Evolutionary conservation across 2,329 filamentous ascomycete genomes (phyloP).

Genomic region (Zymoseptoria pseudotritici): DNA sequence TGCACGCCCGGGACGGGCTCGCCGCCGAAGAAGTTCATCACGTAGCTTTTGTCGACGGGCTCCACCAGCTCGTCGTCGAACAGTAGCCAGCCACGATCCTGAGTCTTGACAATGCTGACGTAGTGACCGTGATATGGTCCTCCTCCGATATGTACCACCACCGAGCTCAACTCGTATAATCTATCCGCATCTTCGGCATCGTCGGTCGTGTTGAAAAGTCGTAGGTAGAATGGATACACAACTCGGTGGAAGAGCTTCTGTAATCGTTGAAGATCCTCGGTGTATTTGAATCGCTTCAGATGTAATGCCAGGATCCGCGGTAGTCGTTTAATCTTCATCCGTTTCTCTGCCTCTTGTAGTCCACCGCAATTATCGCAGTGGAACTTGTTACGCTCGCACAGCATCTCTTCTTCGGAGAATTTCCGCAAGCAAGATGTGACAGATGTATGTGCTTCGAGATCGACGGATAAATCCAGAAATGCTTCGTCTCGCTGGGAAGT

Average conservation of each 20-base stretch:
- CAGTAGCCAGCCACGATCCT: conserved; percentile 88
- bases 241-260: conserved; percentile 97
- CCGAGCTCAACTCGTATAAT: conserved; percentile 91
- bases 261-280: conserved; percentile 83
- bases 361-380: conserved; percentile 97
- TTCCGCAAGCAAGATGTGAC: conserved; percentile 92
- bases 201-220: conserved; percentile 95
- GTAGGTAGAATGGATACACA: conserved; percentile 92
- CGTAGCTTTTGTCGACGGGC: conserved; percentile 92
- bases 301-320: conserved; percentile 88
- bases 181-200: conserved; percentile 90
- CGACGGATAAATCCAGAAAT: conserved; percentile 91
- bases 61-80: conserved; percentile 99
- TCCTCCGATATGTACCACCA: conserved; percentile 93
- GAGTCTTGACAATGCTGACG: conserved; percentile 94
- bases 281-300: conserved; percentile 96
- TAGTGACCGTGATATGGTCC: conserved; percentile 98
- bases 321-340: conserved; percentile 96
- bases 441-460: conserved; percentile 89
- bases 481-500: conserved; percentile 91
- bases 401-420: conserved; percentile 96
- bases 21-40: conserved; percentile 95
- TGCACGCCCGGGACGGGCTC: conserved; percentile 42
- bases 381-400: conserved; percentile 97
- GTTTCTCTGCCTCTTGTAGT: conserved; percentile 93